Percentiles rank a stretch among this genome's conserved stretches.
phyloP scores from a whole-genome alignment of 352 stramenopile species.

The Aphanomyces euteiches region DNA sequence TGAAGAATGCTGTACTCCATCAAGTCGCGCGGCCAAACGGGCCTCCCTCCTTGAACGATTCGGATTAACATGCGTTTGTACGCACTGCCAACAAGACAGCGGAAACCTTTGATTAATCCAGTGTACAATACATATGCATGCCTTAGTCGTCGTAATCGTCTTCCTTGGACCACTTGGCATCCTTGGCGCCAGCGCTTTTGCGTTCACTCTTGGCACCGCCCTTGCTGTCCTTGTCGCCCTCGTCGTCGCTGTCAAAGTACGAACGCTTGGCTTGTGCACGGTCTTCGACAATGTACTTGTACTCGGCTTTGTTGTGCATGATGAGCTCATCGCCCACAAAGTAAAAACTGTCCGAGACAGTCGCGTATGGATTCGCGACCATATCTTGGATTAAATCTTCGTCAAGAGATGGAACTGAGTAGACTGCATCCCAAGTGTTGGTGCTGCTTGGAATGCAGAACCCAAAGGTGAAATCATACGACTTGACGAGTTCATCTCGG shows the following conservation, averaged over 20 bases:
- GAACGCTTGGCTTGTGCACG: constrained; percentile 87
- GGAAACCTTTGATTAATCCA: constrained; percentile 10
- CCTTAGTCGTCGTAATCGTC: constrained; percentile 69
- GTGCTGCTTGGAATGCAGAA: constrained; percentile 95
- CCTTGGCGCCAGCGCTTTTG: constrained; percentile 43
- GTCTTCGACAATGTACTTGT: constrained; percentile 92
- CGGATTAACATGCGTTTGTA: constrained; percentile 16
- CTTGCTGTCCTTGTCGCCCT: constrained; percentile 53
- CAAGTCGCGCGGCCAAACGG: constrained; percentile 6
- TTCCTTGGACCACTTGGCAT: constrained; percentile 88
- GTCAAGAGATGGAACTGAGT: constrained; percentile 89
- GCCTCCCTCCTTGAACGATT: constrained; percentile 3
- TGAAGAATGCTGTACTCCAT: constrained; percentile 21
- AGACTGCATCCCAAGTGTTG: constrained; percentile 95
- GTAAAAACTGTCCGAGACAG: constrained; percentile 94
- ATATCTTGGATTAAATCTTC: constrained; percentile 94
- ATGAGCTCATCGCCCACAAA: constrained; percentile 95
- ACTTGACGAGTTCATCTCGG: constrained; percentile 91
- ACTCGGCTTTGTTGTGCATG: constrained; percentile 95
- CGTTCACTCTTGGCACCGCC: constrained; percentile 54
- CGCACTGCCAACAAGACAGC: constrained; percentile 9
- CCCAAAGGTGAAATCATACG: constrained; percentile 95
- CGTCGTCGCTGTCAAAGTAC: constrained; percentile 86
- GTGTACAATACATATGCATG: constrained; percentile 1
- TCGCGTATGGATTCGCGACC: constrained; percentile 92